Conservation (phyloP, 805 yeast genomes). For the Ogataea siamensis region DNA sequence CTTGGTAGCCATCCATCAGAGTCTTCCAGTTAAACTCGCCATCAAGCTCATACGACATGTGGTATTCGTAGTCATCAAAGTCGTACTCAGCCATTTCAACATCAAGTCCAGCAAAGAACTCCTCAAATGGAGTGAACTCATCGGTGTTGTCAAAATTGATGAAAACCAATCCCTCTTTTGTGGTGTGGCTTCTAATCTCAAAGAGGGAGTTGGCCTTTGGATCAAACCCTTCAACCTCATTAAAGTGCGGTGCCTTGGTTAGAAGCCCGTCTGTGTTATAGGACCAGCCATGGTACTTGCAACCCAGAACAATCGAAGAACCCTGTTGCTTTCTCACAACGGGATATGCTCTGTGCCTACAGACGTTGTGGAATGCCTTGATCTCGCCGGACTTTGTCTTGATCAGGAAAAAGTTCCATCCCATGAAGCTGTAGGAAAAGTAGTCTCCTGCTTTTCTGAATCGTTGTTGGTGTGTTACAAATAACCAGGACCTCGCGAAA, state of each 20-base stretch:
- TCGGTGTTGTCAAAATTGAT: constrained; percentile 51
- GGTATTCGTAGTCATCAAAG: constrained; percentile 59
- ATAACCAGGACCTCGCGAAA: constrained; percentile 57
- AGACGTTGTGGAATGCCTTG: constrained; percentile 62
- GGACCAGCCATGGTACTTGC: constrained; percentile 66
- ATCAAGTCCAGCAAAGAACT: constrained; percentile 51
- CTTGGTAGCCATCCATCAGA: constrained; percentile 66
- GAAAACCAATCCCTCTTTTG: constrained; percentile 56
- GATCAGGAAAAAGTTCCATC: constrained; percentile 55
- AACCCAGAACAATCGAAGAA: constrained; percentile 55
- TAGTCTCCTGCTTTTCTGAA: constrained; percentile 60
- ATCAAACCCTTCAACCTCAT: constrained; percentile 54
- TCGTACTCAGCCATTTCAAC: constrained; percentile 56
- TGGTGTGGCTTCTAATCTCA: constrained; percentile 51
- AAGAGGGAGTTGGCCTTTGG: constrained; percentile 55
- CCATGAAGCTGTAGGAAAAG: constrained; percentile 47
- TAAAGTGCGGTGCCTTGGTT: constrained; percentile 62
- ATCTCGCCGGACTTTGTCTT: constrained; percentile 50
- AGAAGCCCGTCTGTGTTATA: constrained; percentile 59
- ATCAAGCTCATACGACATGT: constrained; percentile 62
- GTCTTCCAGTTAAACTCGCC: constrained; percentile 68
- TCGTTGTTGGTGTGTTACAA: constrained; percentile 49
- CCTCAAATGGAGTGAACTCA: constrained; percentile 45
- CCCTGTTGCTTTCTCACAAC: constrained; percentile 59
- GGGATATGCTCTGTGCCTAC: constrained; percentile 66